Conservation (phyloP, 257 asterid species). For the Gentiana macrophylla region DNA sequence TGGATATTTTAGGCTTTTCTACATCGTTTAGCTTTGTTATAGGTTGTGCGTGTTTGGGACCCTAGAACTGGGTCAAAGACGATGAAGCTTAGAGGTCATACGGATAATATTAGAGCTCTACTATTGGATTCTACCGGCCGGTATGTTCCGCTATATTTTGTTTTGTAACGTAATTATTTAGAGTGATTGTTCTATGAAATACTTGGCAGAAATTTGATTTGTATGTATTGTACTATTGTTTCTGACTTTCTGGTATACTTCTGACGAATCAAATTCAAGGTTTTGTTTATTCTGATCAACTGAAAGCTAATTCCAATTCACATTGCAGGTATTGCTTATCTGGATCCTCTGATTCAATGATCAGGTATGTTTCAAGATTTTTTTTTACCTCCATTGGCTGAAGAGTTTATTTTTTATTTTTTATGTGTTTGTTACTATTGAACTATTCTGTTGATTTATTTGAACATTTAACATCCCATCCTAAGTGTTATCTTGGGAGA, state of each 20-base stretch:
- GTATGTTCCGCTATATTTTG: constrained; percentile 29
- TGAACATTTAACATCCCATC: too few relatives aligned
- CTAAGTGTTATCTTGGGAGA: too few relatives aligned
- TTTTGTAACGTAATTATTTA: background rate
- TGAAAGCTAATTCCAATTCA: constrained; percentile 5
- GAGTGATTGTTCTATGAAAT: background rate
- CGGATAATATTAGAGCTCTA: constrained; percentile 85
- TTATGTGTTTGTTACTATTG: too few relatives aligned
- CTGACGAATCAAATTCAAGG: background rate
- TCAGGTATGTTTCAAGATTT: constrained; percentile 39
- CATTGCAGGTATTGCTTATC: constrained; percentile 87
- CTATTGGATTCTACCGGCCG: constrained; percentile 92
- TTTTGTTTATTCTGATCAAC: background rate
- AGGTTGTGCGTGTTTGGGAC: constrained; percentile 99
- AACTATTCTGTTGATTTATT: too few relatives aligned
- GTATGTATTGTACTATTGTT: background rate
- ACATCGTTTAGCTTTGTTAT: constrained; percentile 8
- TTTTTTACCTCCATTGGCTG: too few relatives aligned
- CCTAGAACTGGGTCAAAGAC: constrained; percentile 90
- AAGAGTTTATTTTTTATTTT: too few relatives aligned
- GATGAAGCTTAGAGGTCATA: constrained; percentile 95
- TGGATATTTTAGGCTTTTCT: constrained; percentile 5
- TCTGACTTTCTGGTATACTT: background rate
- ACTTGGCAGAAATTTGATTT: background rate
- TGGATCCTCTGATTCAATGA: constrained; percentile 99